phyloP scores from a whole-genome alignment of 768 basidiomycete species.

The Tremella mesenterica region DNA sequence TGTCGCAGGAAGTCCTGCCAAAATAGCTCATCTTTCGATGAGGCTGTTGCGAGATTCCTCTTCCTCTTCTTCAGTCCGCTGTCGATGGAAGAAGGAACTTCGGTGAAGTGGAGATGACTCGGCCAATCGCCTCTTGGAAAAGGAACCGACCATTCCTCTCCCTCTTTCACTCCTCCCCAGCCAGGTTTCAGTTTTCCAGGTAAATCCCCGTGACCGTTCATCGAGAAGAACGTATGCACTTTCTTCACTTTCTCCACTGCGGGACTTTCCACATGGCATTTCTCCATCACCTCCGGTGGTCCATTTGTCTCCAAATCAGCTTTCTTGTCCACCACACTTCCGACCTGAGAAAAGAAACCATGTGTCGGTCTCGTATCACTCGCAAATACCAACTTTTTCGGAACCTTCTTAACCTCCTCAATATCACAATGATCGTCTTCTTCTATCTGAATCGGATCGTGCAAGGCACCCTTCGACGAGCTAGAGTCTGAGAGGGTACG shows the following conservation, averaged over 20 bases:
- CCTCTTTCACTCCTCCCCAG: conserved; percentile 31
- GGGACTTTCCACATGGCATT: no score
- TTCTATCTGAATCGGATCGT: neutral
- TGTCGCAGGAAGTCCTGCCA: neutral
- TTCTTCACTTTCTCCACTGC: conserved; percentile 5
- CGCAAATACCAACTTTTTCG: conserved; percentile 25
- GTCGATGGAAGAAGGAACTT: neutral
- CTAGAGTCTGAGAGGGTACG: conserved; percentile 4
- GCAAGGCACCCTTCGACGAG: conserved; percentile 1
- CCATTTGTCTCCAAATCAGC: neutral
- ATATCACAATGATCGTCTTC: conserved; percentile 13
- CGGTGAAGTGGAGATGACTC: neutral
- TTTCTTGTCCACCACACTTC: no score
- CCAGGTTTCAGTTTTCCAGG: conserved; percentile 18
- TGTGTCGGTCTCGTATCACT: conserved; percentile 26
- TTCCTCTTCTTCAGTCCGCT: neutral
- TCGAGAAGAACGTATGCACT: conserved; percentile 24
- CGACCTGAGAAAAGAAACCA: conserved; percentile 19
- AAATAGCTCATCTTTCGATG: neutral
- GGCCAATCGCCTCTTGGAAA: conserved; percentile 19
- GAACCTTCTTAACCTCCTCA: conserved; percentile 5
- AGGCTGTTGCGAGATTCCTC: neutral
- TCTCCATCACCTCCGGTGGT: neutral
- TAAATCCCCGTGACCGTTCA: conserved; percentile 3
- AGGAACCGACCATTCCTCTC: conserved; percentile 27